Evolutionary conservation across 306 rosid genomes (phyloP), one percentile per base, ranked within the genome.

Genomic region (Adenanthera pavonina): DNA sequence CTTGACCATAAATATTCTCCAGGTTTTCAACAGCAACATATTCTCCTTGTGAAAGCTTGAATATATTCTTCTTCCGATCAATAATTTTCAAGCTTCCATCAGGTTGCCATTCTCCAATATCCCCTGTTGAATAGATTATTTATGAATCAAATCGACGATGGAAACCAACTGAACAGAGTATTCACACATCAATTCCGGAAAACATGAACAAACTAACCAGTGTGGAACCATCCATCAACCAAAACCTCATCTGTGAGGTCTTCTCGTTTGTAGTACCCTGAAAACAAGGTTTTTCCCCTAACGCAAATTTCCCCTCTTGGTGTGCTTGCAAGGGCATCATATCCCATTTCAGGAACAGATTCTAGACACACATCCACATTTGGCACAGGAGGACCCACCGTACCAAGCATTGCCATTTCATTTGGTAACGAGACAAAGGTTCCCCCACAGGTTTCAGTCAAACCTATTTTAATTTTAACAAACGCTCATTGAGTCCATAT

Each of bases 321-420:
- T 60, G 89, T 91, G 73, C 81, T 86, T 6, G 90, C 83, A 76
- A 88, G 86, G 60, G 99, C 93, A 82, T 93, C 92, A 3, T 95
- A 95, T 73, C 98, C 99, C 99, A 95, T 91, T 69, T 95, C 97
- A 25, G 98, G 99, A 73, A 95, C 97, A 48, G 99, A 95, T 87
- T 95, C 97, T 49, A 95, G 91, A 73, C 98, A 86, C 9, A 86
- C 93, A 46, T 95, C 98, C 72, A 95, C 96, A 79, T 95, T 93
- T 46, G 99, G 99, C 46, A 95, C 93, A 7, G 99, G 99, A 81
- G 99, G 99, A 47, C 99, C 99, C 74, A 95, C 99, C 0, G 99
- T 92, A 64, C 98, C 97, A 69, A 95, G 91, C 99, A 95, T 95
- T 40, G 62, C 62, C 48, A 86, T 36, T 84, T 93, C 97, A 86